Percentiles rank a stretch among this genome's conserved stretches.
These are phyloP conservation scores for Penicillium desertorum DNA, from an alignment of 495 filamentous ascomycete genomes.

Conservation along the genomic window DNA sequence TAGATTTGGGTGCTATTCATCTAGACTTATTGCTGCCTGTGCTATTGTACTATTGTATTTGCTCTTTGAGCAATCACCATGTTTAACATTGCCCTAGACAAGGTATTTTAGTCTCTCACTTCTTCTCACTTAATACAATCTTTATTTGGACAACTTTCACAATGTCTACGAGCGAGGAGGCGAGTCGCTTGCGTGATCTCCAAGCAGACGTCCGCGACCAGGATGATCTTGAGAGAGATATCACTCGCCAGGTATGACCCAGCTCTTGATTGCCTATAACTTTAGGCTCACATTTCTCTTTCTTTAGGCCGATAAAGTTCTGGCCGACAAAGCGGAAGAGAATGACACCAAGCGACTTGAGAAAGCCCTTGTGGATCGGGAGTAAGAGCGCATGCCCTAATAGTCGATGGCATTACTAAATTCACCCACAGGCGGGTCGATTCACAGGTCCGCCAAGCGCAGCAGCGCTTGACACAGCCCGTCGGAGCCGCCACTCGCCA, in stretches of 20 bases:
- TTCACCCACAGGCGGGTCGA: conserved; percentile 41
- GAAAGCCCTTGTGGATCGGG: conserved; percentile 63
- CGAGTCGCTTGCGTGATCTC: conserved; percentile 61
- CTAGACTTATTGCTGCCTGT: conserved; percentile 9
- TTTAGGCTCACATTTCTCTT: conserved; percentile 10
- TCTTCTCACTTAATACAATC: conserved; percentile 1
- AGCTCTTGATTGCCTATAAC: neutral
- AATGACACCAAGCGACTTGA: conserved; percentile 83
- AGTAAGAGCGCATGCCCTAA: conserved; percentile 32
- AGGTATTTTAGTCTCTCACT: conserved; percentile 13
- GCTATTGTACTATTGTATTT: conserved; percentile 1
- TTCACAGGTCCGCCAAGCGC: conserved; percentile 48
- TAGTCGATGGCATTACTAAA: conserved; percentile 12
- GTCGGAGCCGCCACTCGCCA: conserved; percentile 47
- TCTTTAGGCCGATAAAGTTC: conserved; percentile 67
- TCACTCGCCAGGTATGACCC: conserved; percentile 51
- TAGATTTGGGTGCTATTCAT: conserved; percentile 4
- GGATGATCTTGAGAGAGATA: conserved; percentile 78
- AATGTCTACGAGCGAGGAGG: conserved; percentile 44
- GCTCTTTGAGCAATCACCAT: conserved; percentile 13
- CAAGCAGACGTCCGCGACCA: conserved; percentile 77
- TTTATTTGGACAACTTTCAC: neutral
- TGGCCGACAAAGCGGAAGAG: conserved; percentile 82
- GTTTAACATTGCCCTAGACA: neutral
- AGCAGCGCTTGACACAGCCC: conserved; percentile 51